A percentile compares a stretch with the other conserved stretches of the same genome.
Conservation (phyloP, 805 yeast species). For the Helenozyma baotianmanensis region DNA sequence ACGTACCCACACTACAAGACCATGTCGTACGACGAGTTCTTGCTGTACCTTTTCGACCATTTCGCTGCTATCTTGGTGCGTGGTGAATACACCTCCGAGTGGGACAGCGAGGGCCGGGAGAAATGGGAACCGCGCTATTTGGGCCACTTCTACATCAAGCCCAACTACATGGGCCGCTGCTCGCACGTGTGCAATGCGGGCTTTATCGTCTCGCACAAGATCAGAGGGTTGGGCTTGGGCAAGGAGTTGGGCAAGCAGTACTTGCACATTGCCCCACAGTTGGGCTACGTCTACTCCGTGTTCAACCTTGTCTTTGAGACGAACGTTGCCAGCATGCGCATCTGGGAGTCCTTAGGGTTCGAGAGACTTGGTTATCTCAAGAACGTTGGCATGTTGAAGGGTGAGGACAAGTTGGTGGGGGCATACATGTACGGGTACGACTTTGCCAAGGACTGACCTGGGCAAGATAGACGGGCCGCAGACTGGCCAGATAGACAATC, state of each 20-base stretch:
- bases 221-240: conserved; percentile 70
- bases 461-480: too few relatives aligned
- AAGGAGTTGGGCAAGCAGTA: conserved; percentile 63
- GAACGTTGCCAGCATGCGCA: conserved; percentile 65
- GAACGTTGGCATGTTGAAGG: conserved; percentile 70
- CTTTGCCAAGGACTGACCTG: conserved; percentile 27
- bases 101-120: conserved; percentile 35
- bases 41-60: conserved; percentile 61
- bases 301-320: conserved; percentile 85
- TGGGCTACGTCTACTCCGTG: conserved; percentile 80
- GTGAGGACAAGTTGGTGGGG: conserved; percentile 58
- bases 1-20: conserved; percentile 63
- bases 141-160: conserved; percentile 79
- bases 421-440: conserved; percentile 77
- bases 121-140: conserved; percentile 47
- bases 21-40: conserved; percentile 46
- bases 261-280: conserved; percentile 64
- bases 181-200: conserved; percentile 89
- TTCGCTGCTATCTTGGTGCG: conserved; percentile 61
- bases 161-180: conserved; percentile 81
- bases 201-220: conserved; percentile 57
- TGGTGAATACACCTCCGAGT: conserved; percentile 20
- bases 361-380: conserved; percentile 71
- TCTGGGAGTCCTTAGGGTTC: conserved; percentile 85
- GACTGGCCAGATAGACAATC: too few relatives aligned